Evolutionary conservation across 2,329 filamentous ascomycete genomes (phyloP), one percentile per base, ranked within the genome.

Genomic region (Chaetomium olivaceum): DNA sequence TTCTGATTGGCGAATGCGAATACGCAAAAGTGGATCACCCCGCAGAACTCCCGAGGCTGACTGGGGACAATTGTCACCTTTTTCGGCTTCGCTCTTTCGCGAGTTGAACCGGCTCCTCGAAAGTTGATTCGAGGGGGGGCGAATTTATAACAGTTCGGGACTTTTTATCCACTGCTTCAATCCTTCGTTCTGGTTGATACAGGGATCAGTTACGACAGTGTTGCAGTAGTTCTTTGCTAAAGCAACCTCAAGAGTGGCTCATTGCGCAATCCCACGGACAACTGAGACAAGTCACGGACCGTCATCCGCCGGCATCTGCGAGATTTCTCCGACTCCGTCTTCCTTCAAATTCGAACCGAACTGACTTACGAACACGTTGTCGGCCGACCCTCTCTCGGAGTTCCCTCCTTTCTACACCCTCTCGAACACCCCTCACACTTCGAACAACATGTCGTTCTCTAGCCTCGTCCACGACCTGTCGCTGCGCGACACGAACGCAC

Each of bases 401-500:
- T 4, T 4, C 36, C 36, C 8, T 12, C 31, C 23, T 19, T 36
- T 46, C 6, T 31, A 16, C 25, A 16, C 39, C 39, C 19, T 5
- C 21, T n/a, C 46, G 9, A 21, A 25, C 33, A 33, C 19, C 33
- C 5, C 39, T 27, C 14, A 16, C 14, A n/a, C 16, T n/a, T 43
- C 59, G 11, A 27, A n/a, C 48, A 68, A 46, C 67, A 89, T 89
- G 87, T 89, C 87, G 43, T 89, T 89, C 79, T 89, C 87, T 50
- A 88, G 84, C 73, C 85, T 89, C 62, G 85, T 89, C 27, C 87
- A 89, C 70, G 87, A 89, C 70, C 78, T 89, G 68, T 83, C 84
- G 31, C 82, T 88, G 68, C 86, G 85, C 72, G 86, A 88, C 73
- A 74, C 77, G 70, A 76, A 79, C 70, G 79, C 76, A 68, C 73